Evolutionary conservation across 2,329 filamentous ascomycete species (phyloP).

Genomic region (Apiospora kogelbergensis): DNA sequence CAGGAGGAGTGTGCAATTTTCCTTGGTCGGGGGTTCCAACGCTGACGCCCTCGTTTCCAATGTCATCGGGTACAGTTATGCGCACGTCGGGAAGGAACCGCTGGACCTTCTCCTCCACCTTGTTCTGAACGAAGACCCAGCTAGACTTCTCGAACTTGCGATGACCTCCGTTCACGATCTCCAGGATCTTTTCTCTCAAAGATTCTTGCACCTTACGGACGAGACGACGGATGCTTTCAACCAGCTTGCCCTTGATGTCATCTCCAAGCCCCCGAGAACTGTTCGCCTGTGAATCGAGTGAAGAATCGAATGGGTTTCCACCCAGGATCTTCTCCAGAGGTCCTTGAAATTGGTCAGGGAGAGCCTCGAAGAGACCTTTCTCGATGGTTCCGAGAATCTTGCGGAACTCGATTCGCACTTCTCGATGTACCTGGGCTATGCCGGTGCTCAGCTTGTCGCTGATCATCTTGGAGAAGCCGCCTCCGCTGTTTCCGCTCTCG

Average conservation of each 20-base stretch:
- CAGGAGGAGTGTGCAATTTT: neutral
- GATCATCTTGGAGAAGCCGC: constrained; percentile 45
- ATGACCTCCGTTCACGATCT: constrained; percentile 45
- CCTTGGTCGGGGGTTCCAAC: constrained; percentile 39
- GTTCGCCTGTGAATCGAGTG: constrained; percentile 33
- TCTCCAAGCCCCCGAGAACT: constrained; percentile 41
- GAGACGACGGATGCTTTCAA: constrained; percentile 43
- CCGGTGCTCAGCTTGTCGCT: constrained; percentile 47
- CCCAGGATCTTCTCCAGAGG: constrained; percentile 47
- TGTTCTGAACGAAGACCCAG: constrained; percentile 46
- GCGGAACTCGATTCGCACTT: constrained; percentile 47
- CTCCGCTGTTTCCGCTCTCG: constrained; percentile 26
- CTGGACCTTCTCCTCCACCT: constrained; percentile 46
- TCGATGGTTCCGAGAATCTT: constrained; percentile 43
- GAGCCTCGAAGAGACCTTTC: constrained; percentile 44
- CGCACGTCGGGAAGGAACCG: constrained; percentile 45
- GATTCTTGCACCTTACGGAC: constrained; percentile 46
- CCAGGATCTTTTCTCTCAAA: constrained; percentile 44
- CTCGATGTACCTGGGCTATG: constrained; percentile 42
- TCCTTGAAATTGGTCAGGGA: constrained; percentile 42
- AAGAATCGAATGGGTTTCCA: constrained; percentile 45
- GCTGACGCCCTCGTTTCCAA: constrained; percentile 46
- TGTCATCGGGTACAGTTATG: constrained; percentile 46
- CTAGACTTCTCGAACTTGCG: constrained; percentile 46
- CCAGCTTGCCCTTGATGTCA: constrained; percentile 43